Percentiles rank a stretch among this genome's conserved stretches.
Evolutionary conservation across 2,329 filamentous ascomycete genomes (phyloP).

Genomic region (Pseudogymnoascus sp.): DNA sequence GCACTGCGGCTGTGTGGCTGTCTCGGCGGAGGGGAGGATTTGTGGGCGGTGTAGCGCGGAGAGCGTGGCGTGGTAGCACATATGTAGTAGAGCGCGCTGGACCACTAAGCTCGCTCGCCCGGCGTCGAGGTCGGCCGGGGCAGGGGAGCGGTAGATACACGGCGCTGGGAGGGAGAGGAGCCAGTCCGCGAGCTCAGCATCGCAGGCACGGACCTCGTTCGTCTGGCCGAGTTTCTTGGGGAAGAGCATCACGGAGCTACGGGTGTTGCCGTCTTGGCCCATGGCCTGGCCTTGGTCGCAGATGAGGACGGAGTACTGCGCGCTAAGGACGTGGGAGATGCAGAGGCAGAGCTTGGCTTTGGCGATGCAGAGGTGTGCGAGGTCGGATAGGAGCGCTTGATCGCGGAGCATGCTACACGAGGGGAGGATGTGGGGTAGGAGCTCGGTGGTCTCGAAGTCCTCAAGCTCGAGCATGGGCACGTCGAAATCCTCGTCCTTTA

Average conservation of each 20-base stretch:
- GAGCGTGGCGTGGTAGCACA: slow-evolving; percentile 87
- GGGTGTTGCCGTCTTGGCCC: slow-evolving; percentile 61
- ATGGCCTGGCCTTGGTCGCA: slow-evolving; percentile 74
- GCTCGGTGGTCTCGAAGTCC: slow-evolving; percentile 72
- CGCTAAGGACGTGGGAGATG: slow-evolving; percentile 80
- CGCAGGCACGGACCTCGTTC: slow-evolving; percentile 70
- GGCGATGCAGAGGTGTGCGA: slow-evolving; percentile 83
- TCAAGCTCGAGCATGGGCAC: slow-evolving; percentile 79
- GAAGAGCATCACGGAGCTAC: slow-evolving; percentile 76
- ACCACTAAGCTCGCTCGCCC: slow-evolving; percentile 54
- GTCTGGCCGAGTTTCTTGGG: slow-evolving; percentile 80
- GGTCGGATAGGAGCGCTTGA: slow-evolving; percentile 62
- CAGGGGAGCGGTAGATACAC: slow-evolving; percentile 58
- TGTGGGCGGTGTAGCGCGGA: slow-evolving; percentile 91
- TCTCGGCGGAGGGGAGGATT: slow-evolving; percentile 68
- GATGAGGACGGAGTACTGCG: slow-evolving; percentile 86
- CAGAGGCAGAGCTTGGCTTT: slow-evolving; percentile 85
- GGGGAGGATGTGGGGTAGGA: slow-evolving; percentile 60
- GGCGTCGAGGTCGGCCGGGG: slow-evolving; percentile 46
- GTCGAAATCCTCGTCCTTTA: slow-evolving; percentile 89
- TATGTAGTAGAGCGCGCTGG: slow-evolving; percentile 80
- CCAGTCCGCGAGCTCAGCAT: slow-evolving; percentile 74
- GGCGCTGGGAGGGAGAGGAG: slow-evolving; percentile 60
- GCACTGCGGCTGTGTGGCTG: slow-evolving; percentile 39
- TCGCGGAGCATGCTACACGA: slow-evolving; percentile 70